Evolutionary conservation across 495 filamentous ascomycete species (phyloP).

Genomic region (Arthonia radiata): DNA sequence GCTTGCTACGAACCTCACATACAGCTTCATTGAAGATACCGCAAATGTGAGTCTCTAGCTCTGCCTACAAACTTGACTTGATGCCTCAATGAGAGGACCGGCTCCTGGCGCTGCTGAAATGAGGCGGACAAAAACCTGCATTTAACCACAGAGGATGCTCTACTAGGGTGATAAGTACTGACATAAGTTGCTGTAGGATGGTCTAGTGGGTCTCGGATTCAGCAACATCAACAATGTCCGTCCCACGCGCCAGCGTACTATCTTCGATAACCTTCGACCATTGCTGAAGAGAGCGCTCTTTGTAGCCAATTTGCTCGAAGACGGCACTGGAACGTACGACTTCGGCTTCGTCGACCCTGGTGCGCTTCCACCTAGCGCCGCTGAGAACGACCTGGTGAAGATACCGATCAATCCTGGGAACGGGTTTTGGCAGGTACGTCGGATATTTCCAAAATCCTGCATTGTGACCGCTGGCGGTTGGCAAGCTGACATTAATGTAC

Average conservation of each 20-base stretch:
- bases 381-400: slow-evolving; percentile 35
- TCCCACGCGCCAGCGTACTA: slow-evolving; percentile 44
- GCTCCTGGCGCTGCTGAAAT: too few species aligned
- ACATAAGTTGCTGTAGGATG: too few species aligned
- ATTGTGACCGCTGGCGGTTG: too few species aligned
- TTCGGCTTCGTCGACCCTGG: slow-evolving; percentile 48
- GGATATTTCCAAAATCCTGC: too few species aligned
- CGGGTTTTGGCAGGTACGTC: slow-evolving; percentile 79
- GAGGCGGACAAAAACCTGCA: too few species aligned
- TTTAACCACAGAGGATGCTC: too few species aligned
- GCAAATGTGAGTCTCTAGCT: too few species aligned
- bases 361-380: too few species aligned
- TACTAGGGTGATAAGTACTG: too few species aligned
- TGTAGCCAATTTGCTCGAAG: slow-evolving; percentile 39
- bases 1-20: slow-evolving; percentile 36
- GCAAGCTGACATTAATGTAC: too few species aligned
- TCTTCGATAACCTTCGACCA: slow-evolving; percentile 51
- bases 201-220: slow-evolving; percentile 61
- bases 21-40: slow-evolving; percentile 37
- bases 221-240: slow-evolving; percentile 46
- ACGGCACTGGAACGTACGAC: slow-evolving; percentile 41
- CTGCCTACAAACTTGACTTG: too few species aligned
- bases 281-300: slow-evolving; percentile 43
- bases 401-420: slow-evolving; percentile 31
- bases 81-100: too few species aligned